phyloP scores from a whole-genome alignment of 2,329 filamentous ascomycete species.

The Sclerotinia borealis region DNA sequence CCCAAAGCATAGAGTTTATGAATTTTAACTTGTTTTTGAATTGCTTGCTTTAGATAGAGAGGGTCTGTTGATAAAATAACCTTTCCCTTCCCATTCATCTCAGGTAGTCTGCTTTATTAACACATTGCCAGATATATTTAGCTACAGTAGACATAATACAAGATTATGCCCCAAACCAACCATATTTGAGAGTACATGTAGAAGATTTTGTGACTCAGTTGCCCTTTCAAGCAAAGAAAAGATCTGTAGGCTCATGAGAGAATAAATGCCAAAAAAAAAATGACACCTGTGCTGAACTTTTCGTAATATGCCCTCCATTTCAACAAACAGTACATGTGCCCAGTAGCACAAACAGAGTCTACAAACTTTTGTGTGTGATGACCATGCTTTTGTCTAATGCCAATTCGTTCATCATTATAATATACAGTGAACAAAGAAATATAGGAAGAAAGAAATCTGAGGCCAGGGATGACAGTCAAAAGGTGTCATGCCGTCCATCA shows the following conservation, averaged over 20 bases:
- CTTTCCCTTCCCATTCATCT: not conserved
- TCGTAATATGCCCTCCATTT: not conserved
- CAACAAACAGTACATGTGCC: not conserved
- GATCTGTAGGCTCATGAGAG: not conserved
- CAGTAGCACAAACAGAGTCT: not conserved
- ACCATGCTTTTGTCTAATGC: conserved; percentile 7
- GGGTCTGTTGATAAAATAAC: not conserved
- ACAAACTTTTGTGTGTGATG: not conserved
- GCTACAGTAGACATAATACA: not conserved
- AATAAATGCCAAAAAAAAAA: not conserved
- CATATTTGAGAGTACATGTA: not conserved
- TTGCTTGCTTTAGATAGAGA: not conserved
- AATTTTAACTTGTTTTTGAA: conserved; percentile 2
- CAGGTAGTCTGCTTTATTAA: not conserved
- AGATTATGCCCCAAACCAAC: not conserved
- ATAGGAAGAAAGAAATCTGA: not conserved
- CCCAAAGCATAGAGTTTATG: too few species aligned
- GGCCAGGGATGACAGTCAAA: conserved; percentile 13
- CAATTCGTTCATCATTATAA: not conserved
- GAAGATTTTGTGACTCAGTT: not conserved
- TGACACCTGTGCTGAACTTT: not conserved
- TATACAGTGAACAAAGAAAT: not conserved
- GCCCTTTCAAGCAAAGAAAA: not conserved
- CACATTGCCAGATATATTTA: not conserved
- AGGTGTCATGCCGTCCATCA: conserved; percentile 14